Conservation (phyloP, 2,329 filamentous ascomycete genomes). For the Trichocomaceae sp. region DNA sequence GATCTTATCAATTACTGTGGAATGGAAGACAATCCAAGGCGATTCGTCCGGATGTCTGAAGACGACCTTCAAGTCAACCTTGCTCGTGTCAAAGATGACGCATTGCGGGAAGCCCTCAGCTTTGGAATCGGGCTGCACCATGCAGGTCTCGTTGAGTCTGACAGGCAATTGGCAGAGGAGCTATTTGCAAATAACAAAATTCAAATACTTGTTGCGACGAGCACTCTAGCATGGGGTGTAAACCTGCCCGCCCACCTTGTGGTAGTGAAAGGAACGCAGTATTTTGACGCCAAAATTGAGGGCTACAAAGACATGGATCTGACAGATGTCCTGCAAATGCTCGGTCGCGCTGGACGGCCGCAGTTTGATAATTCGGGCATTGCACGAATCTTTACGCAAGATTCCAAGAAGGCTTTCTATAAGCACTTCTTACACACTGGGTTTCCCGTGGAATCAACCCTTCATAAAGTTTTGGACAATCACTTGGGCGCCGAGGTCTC, state of each 20-base stretch:
- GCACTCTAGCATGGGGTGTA: constrained; percentile 95
- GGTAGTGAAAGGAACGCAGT: constrained; percentile 96
- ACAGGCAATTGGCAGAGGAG: constrained; percentile 85
- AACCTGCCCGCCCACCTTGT: constrained; percentile 95
- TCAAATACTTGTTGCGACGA: constrained; percentile 90
- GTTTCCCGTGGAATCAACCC: constrained; percentile 91
- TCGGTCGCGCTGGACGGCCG: constrained; percentile 87
- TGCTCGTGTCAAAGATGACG: constrained; percentile 85
- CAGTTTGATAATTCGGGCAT: constrained; percentile 96
- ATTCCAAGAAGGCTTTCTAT: constrained; percentile 97
- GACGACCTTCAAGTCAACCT: constrained; percentile 87
- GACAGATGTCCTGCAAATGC: constrained; percentile 96
- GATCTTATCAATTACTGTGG: constrained; percentile 96
- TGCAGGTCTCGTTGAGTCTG: constrained; percentile 90
- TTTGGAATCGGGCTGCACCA: constrained; percentile 98
- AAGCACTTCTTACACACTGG: constrained; percentile 98
- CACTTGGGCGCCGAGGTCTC: constrained; percentile 93
- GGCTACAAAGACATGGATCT: constrained; percentile 98
- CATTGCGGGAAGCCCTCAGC: constrained; percentile 84
- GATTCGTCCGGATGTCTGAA: constrained; percentile 90
- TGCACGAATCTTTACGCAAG: constrained; percentile 93
- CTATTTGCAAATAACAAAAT: constrained; percentile 97
- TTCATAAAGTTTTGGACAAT: constrained; percentile 95
- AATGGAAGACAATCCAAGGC: constrained; percentile 94
- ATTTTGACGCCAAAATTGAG: constrained; percentile 95